Evolutionary conservation across 176 grass and related monocot species (phyloP), one percentile per base, ranked within the genome.

Genomic region (Lolium rigidum): DNA sequence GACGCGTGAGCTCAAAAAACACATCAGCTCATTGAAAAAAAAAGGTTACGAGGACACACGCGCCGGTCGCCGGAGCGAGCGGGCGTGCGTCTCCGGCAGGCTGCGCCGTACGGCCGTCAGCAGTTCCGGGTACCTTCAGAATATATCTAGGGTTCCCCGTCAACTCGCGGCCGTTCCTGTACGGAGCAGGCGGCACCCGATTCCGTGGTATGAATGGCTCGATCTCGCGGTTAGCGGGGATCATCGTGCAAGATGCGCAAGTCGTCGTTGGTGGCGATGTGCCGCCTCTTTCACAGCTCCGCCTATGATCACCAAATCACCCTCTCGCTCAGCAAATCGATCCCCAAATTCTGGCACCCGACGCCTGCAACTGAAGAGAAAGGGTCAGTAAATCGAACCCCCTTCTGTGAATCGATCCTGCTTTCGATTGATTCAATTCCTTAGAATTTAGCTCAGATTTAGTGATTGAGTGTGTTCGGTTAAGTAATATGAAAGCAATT

Each of bases 231-330:
- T 80, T 91, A 8, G 89, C 93, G 63, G 93, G 95, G 65, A 87
- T 93, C 47, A 89, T 98, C 80, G 91, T 93, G 85, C 86, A 98
- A 95, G 89, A 98, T 98, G 89, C 87, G 90, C 64, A 90, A 95
- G 80, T 95, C 87, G 39, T 83, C 92, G 93, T 91, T 95, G 77
- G 89, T 93, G 48, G 93, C 93, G 7, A 91, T 98, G 72, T 89
- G 93, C 77, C 93, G 87, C 47, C 87, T 90, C 76, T 98, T 98
- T 80, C 91, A 98, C 80, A 57, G 93, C 77, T 95, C 91, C 76
- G 0, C 85, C 31, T 98, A 98, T 83, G 91, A 95, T 50, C 85
- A 89, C 76, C 90, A 90, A 58, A 89, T 95, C 41, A 5, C 41
- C 41, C 41, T 43, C 39, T 6, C 41, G 5, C 41, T 43, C 41